Conservation (phyloP, 2,329 filamentous ascomycete species). For the Fusarium scirpi region DNA sequence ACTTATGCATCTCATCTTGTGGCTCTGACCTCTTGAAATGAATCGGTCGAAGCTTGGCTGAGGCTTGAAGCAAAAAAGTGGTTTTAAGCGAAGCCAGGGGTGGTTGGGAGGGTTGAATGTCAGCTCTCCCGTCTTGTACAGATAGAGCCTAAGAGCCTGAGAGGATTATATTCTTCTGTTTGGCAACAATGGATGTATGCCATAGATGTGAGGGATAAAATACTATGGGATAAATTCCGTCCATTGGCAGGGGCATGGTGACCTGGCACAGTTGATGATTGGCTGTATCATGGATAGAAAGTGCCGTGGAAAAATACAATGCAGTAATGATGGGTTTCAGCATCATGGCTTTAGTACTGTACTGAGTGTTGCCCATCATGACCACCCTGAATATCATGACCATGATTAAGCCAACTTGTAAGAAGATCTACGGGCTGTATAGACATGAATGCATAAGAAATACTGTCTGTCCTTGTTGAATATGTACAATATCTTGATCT, state of each 20-base stretch:
- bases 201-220: conserved; percentile 5
- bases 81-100: neutral
- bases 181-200: neutral
- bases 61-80: conserved; percentile 6
- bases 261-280: conserved; percentile 33
- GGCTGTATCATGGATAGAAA: conserved; percentile 2
- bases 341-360: conserved; percentile 25
- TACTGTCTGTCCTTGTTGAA: neutral
- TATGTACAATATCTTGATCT: neutral
- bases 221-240: neutral
- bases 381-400: neutral
- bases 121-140: neutral
- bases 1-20: conserved; percentile 9
- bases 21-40: conserved; percentile 4
- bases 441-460: neutral
- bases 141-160: neutral
- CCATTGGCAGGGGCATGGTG: conserved; percentile 14
- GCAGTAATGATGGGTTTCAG: conserved; percentile 35
- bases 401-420: neutral
- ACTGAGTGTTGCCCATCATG: conserved; percentile 21
- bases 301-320: neutral
- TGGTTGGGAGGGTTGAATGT: neutral
- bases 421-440: neutral
- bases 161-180: neutral
- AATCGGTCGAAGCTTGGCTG: conserved; percentile 9